Conservation (phyloP, 2,329 filamentous ascomycete species). For the Colletotrichum scovillei region DNA sequence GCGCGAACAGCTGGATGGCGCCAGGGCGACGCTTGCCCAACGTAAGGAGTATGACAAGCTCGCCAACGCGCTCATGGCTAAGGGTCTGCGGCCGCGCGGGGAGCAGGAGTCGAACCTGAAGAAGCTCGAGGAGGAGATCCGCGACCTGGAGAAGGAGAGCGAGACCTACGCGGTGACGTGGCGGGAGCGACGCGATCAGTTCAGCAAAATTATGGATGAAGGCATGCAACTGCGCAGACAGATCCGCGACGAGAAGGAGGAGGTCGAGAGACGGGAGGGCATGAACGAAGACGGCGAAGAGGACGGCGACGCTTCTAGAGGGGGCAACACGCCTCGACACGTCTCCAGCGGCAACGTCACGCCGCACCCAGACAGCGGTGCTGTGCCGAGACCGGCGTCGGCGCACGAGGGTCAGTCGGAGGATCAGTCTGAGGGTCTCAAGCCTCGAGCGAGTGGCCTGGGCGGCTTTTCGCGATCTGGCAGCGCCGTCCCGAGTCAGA, state of each 20-base stretch:
- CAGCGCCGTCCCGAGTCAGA: conserved; percentile 53
- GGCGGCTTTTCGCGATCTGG: conserved; percentile 46
- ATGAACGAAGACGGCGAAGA: conserved; percentile 78
- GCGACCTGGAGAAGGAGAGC: conserved; percentile 86
- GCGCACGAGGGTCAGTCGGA: conserved; percentile 41
- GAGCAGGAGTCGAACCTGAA: conserved; percentile 82
- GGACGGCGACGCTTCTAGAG: conserved; percentile 58
- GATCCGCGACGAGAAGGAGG: conserved; percentile 95
- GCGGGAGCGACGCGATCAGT: conserved; percentile 86
- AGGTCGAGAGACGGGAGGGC: conserved; percentile 87
- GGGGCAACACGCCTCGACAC: conserved; percentile 61
- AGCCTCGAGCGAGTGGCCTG: conserved; percentile 26
- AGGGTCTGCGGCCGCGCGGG: conserved; percentile 77
- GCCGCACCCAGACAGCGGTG: conserved; percentile 58
- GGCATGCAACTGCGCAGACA: conserved; percentile 86
- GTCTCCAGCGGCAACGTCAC: conserved; percentile 64
- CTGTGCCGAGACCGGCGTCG: conserved; percentile 48
- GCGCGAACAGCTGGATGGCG: conserved; percentile 79
- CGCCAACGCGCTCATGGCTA: conserved; percentile 74
- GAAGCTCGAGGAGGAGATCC: conserved; percentile 89
- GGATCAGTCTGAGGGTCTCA: conserved; percentile 44
- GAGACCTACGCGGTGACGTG: conserved; percentile 84
- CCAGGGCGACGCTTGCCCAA: conserved; percentile 79
- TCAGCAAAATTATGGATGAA: conserved; percentile 89
- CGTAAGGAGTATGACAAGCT: conserved; percentile 90